These are phyloP conservation scores for Tuctoria greenei DNA, from an alignment of 176 grass and related monocot species.

Conservation along the genomic window DNA sequence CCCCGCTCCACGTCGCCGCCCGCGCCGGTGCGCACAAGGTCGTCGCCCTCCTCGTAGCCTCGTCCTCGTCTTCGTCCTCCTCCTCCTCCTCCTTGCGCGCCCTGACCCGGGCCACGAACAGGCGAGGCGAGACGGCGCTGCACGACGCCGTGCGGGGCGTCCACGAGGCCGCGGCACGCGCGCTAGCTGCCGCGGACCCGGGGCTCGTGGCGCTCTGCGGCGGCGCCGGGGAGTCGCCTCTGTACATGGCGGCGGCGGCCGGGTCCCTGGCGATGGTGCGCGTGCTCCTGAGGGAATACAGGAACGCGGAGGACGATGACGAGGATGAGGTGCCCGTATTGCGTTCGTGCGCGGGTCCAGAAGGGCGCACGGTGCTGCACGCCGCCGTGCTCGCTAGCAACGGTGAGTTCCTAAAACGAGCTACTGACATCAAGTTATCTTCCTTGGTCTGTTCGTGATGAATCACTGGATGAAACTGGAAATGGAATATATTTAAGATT, in stretches of 20 bases:
- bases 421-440: neutral
- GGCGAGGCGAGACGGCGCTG: conserved; percentile 57
- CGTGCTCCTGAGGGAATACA: conserved; percentile 26
- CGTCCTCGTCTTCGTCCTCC: neutral
- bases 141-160: conserved; percentile 56
- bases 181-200: conserved; percentile 33
- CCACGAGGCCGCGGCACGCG: conserved; percentile 33
- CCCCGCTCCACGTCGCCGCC: conserved; percentile 51
- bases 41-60: conserved; percentile 32
- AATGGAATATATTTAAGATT: neutral
- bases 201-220: conserved; percentile 33
- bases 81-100: conserved; percentile 7
- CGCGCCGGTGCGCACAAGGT: conserved; percentile 46
- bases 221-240: conserved; percentile 32
- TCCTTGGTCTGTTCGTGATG: neutral
- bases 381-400: conserved; percentile 51
- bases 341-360: conserved; percentile 33
- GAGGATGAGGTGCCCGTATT: conserved; percentile 2
- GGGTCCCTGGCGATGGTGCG: conserved; percentile 46
- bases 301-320: conserved; percentile 2
- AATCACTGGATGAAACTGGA: neutral
- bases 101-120: conserved; percentile 39
- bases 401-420: conserved; percentile 25
- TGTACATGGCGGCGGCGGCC: conserved; percentile 59
- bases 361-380: conserved; percentile 52